Evolutionary conservation across 73 alveolate genomes (phyloP).

Genomic region (Symbiodinium pilosum): DNA sequence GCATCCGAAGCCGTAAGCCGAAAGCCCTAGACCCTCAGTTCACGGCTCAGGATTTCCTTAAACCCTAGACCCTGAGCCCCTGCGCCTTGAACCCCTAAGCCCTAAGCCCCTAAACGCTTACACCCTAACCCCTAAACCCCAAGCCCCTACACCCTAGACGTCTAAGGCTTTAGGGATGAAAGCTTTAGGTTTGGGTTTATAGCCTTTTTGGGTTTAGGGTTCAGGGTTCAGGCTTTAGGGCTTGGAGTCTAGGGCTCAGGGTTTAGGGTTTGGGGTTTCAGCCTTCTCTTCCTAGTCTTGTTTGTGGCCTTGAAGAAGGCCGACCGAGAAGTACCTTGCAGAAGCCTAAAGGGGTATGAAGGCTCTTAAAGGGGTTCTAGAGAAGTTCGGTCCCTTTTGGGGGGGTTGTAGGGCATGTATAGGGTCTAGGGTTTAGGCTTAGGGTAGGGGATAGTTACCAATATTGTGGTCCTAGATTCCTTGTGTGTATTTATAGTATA

Average conservation of each 20-base stretch:
- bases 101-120: too few relatives aligned
- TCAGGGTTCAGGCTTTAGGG: neutral
- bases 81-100: neutral
- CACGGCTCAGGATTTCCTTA: too few relatives aligned
- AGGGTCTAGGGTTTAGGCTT: neutral
- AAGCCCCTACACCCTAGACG: neutral
- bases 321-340: too few relatives aligned
- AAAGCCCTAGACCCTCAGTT: too few relatives aligned
- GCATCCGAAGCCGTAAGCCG: neutral
- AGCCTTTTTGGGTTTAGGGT: neutral
- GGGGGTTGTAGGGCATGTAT: neutral
- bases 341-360: too few relatives aligned
- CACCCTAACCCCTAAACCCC: too few relatives aligned
- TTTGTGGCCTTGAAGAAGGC: neutral
- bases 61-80: constrained; percentile 2
- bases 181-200: neutral
- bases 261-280: neutral
- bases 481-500: too few relatives aligned
- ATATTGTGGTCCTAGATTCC: too few relatives aligned
- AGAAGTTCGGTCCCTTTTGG: too few relatives aligned
- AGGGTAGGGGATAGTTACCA: too few relatives aligned
- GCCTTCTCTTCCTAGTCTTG: neutral
- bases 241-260: neutral
- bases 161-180: neutral
- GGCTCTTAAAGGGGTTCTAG: too few relatives aligned